Percentiles rank a stretch among this genome's conserved stretches.
Evolutionary conservation across 2,329 filamentous ascomycete species (phyloP).

Genomic region (Bipolaris oryzae): DNA sequence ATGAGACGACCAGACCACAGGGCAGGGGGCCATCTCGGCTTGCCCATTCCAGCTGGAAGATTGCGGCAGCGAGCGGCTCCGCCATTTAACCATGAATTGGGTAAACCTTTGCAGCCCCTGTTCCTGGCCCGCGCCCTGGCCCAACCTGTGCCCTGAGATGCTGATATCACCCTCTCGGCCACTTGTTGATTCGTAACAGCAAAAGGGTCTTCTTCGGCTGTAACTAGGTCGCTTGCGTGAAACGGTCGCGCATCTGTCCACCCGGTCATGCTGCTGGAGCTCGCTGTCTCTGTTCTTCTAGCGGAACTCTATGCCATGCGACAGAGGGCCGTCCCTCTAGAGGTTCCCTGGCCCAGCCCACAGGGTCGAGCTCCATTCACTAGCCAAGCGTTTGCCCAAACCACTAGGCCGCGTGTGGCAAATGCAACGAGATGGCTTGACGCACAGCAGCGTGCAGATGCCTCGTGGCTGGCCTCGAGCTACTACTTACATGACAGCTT

Average conservation of each 20-base stretch:
- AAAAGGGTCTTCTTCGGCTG: slow-evolving; percentile 1
- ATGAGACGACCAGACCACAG: not conserved
- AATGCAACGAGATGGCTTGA: not conserved
- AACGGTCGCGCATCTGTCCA: not conserved
- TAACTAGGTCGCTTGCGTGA: not conserved
- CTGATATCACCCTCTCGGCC: slow-evolving; percentile 1
- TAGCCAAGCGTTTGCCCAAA: not conserved
- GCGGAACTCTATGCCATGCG: not conserved
- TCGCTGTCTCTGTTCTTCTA: not conserved
- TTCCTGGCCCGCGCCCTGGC: not conserved
- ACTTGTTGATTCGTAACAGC: not conserved
- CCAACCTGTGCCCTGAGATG: not conserved
- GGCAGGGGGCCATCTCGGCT: slow-evolving; percentile 3
- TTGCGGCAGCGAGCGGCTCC: slow-evolving; percentile 17
- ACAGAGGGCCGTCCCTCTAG: slow-evolving; percentile 5
- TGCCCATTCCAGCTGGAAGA: slow-evolving; percentile 4
- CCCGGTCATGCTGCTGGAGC: not conserved
- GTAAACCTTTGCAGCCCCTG: not conserved
- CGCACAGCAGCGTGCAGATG: slow-evolving; percentile 6
- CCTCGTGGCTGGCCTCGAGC: slow-evolving; percentile 13
- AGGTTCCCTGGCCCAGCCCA: slow-evolving; percentile 1
- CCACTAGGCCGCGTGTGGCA: not conserved
- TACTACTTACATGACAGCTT: not conserved
- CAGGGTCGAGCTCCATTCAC: not conserved
- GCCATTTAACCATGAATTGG: slow-evolving; percentile 9